Percentiles rank a stretch among this genome's conserved stretches.
These are phyloP conservation scores for Blastobotrys illinoisensis DNA, from an alignment of 1,139 yeast species.

Conservation along the genomic window DNA sequence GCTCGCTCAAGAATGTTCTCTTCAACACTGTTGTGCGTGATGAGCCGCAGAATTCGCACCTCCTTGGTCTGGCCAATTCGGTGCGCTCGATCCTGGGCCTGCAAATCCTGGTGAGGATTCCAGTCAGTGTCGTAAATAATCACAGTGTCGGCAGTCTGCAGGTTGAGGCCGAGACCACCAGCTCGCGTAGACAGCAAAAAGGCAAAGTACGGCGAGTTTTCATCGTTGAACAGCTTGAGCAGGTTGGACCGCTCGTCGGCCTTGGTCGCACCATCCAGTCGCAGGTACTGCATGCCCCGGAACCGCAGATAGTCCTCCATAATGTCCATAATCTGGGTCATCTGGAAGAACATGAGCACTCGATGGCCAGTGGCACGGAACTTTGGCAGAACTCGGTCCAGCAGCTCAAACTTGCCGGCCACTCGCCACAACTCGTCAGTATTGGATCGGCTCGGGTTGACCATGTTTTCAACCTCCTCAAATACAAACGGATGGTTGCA, in stretches of 20 bases:
- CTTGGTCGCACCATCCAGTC: conserved; percentile 91
- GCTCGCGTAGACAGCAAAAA: conserved; percentile 92
- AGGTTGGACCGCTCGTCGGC: conserved; percentile 89
- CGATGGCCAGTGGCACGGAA: conserved; percentile 83
- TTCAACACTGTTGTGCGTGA: conserved; percentile 90
- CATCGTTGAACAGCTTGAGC: conserved; percentile 80
- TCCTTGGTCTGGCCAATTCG: conserved; percentile 97
- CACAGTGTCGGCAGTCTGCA: conserved; percentile 96
- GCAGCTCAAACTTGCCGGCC: conserved; percentile 86
- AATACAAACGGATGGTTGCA: conserved; percentile 98
- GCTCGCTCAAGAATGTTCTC: conserved; percentile 93
- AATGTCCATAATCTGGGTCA: conserved; percentile 98
- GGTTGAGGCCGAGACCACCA: conserved; percentile 92
- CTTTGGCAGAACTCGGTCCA: conserved; percentile 84
- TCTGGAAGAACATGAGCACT: conserved; percentile 90
- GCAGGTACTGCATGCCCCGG: conserved; percentile 69
- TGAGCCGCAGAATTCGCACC: conserved; percentile 85
- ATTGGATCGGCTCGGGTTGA: conserved; percentile 69
- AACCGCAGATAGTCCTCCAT: conserved; percentile 91
- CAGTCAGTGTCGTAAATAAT: conserved; percentile 95
- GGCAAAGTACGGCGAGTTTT: conserved; percentile 80
- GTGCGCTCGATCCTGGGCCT: conserved; percentile 98
- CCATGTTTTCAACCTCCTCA: conserved; percentile 84
- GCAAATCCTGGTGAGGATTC: conserved; percentile 99
- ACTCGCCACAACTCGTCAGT: conserved; percentile 70